Base-by-base conservation (phyloP, 2,329 filamentous ascomycete species). In the Onygena corvina region DNA sequence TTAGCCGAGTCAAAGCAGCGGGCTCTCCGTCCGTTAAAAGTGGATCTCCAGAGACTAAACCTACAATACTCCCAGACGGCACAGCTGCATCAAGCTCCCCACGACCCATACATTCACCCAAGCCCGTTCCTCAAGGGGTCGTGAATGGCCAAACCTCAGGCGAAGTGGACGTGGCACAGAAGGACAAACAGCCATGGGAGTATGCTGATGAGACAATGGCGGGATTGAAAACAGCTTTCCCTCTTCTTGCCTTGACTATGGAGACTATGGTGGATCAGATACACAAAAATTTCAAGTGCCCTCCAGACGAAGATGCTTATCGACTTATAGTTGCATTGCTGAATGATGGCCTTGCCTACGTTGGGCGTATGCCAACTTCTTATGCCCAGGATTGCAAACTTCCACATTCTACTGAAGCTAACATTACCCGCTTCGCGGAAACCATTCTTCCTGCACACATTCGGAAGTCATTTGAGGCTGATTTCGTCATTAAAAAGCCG, bases 241-340 rank as follows among this genome's bases (percentile, higher is more conserved):
- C 92, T 20, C 76, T 99, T 14, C 77, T 99, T 58, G 92, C 93
- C 7, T 72, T 96, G 36, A 95, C 90, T 0, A 96, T 99, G 92
- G 92, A 99, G 70, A 94, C 90, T 0, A 98, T 96, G 88, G 89
- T 96, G 25, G 92, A 98, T 63, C 90, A 96, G 67, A 94, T 98
- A 52, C 85, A 92, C 66, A 96, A 96, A 73, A 84, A 96, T 68
- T 98, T 98, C 77, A 98, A 98, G 70, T 96, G 92, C 60, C 90
- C 90, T 11, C 90, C 90, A 0, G 92, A 99, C 60, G 92, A 99
- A 65, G 92, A 99, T 70, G 93, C 92, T 1, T 96, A 96, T 67
- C 79, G 92, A 46, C 75, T 99, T 12, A 98, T 98, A 56, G 90
- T 96, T n/a, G 93, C 92, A 2, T 72, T 99, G 8, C 78, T 98